phyloP scores from a whole-genome alignment of 306 rosid genomes.

The Cucurbita ficifolia region DNA sequence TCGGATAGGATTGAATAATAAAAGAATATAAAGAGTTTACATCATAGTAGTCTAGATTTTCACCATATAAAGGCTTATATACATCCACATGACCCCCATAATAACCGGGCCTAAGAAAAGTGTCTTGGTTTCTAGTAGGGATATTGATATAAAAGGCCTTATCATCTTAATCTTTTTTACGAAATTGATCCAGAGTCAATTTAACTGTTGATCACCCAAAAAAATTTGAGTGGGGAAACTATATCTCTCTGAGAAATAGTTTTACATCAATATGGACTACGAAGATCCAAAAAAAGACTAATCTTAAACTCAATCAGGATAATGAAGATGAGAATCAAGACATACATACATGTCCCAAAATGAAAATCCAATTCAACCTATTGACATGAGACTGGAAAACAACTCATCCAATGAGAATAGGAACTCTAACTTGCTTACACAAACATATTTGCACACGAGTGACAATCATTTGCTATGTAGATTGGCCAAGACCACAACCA shows the following conservation, averaged over 20 bases:
- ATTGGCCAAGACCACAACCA: not conserved
- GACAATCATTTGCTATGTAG: not conserved
- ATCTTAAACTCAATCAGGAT: not conserved
- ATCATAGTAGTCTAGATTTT: too few species aligned
- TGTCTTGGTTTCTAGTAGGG: too few species aligned
- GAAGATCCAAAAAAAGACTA: not conserved
- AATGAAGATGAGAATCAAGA: not conserved
- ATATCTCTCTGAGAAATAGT: not conserved
- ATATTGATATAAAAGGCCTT: too few species aligned
- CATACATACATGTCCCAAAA: not conserved
- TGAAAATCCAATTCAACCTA: not conserved
- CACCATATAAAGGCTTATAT: too few species aligned
- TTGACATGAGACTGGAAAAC: not conserved
- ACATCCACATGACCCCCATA: too few species aligned
- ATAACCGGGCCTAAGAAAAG: too few species aligned
- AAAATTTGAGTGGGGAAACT: not conserved
- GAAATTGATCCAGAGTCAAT: not conserved
- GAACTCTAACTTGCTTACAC: conserved; percentile 4
- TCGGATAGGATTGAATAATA: too few species aligned
- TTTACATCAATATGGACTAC: not conserved
- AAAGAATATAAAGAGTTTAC: too few species aligned
- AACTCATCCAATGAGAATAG: not conserved
- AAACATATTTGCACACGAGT: not conserved
- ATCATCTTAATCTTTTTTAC: too few species aligned
- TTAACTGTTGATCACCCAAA: not conserved